Percentiles rank a stretch among this genome's conserved stretches.
Conservation (phyloP, 352 stramenopile species). For the Phytophthora idaei region DNA sequence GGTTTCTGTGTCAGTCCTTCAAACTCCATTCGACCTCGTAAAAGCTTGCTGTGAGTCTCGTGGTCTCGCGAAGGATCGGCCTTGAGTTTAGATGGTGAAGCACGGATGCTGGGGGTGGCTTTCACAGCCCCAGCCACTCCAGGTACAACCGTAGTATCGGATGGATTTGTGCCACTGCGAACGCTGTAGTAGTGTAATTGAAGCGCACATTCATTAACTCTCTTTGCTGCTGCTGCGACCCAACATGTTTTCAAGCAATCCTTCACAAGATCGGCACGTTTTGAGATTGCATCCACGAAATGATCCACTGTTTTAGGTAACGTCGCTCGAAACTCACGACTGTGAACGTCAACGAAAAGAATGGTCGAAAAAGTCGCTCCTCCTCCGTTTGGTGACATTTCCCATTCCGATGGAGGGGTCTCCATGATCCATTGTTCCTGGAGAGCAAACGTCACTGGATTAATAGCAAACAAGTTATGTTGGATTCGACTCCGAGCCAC, state of each 20-base stretch:
- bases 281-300: constrained; percentile 87
- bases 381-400: constrained; percentile 49
- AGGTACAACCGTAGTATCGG: constrained; percentile 24
- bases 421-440: constrained; percentile 90
- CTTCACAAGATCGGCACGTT: constrained; percentile 81
- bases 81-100: constrained; percentile 33
- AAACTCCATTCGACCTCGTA: constrained; percentile 58
- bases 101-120: constrained; percentile 1
- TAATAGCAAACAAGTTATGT: constrained; percentile 69
- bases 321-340: constrained; percentile 58
- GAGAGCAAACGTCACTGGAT: constrained; percentile 85
- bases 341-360: constrained; percentile 85
- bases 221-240: constrained; percentile 70
- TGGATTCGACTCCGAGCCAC: constrained; percentile 47
- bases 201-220: constrained; percentile 69
- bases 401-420: constrained; percentile 71
- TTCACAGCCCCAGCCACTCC: constrained; percentile 24
- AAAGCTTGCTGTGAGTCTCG: constrained; percentile 38
- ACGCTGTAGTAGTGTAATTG: constrained; percentile 41
- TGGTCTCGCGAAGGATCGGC: constrained; percentile 19
- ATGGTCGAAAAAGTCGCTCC: constrained; percentile 66
- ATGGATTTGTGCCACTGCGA: constrained; percentile 18
- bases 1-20: constrained; percentile 47
- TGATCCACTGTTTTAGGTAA: constrained; percentile 84
- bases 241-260: constrained; percentile 87